Evolutionary conservation across 1,284 basidiomycete species (phyloP), one percentile per base, ranked within the genome.

Genomic region (Testicularia cyperi): DNA sequence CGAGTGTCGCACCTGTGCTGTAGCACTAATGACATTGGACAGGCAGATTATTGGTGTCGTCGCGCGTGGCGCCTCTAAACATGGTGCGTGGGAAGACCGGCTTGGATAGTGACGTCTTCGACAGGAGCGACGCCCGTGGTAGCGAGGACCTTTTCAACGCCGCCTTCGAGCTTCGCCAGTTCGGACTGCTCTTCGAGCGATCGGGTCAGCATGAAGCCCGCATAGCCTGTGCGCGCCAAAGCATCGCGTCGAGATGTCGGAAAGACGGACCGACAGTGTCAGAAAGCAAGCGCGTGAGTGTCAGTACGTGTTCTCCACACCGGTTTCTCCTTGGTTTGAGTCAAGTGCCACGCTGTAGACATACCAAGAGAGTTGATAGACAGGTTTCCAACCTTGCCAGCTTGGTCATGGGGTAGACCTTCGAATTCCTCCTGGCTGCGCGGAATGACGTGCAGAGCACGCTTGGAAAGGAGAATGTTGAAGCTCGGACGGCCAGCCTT

Each of bases 381-480:
- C 14, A 73, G 37, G 16, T 47, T 57, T 1, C 65, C 70, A 3
- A 58, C 44, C 18, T 28, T 53, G 5, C 43, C 57, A 20, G 38
- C 55, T 2, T 26, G 12, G 5, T 52, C 51, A 0, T 36, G 22
- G 10, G 44, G 37, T 23, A 66, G 24, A 1, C 35, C 26, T 13
- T 40, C 39, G 37, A 55, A 71, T 16, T 63, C 58, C 13, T 75
- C 73, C 14, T 34, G 18, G 4, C 46, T 40, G 6, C 74, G 47
- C 1, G 74, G 74, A 18, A 76, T 64, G 7, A 76, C 26, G 39
- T 76, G 73, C 60, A 76, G 60, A 6, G 72, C 72, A 5, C 68
- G 22, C 15, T 54, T 53, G 0, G 73, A 71, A 38, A 76, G 34
- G 19, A 76, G 42, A 6, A 76, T 37, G 44, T 76, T 76, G 44